Conservation (phyloP, 208 protist species). For the Angomonas deanei region DNA sequence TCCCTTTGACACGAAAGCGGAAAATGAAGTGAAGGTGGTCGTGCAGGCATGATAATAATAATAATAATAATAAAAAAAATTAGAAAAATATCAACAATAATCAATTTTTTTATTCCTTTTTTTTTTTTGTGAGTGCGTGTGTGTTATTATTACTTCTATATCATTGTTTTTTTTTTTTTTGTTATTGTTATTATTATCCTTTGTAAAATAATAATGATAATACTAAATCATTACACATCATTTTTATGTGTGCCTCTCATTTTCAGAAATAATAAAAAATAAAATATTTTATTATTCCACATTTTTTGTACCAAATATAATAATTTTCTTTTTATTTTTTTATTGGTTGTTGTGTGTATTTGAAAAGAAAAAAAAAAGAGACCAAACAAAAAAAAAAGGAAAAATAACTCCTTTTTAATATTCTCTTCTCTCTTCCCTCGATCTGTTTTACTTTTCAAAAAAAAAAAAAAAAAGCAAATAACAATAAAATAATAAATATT, state of each 20-base stretch:
- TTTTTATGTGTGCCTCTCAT: too few relatives aligned
- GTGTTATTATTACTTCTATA: too few relatives aligned
- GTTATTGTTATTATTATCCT: background rate
- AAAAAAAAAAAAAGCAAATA: conserved; percentile 1
- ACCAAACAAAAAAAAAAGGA: too few relatives aligned
- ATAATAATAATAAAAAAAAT: background rate
- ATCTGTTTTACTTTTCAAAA: conserved; percentile 1
- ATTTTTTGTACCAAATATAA: background rate
- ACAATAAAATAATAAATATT: background rate
- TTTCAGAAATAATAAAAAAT: too few relatives aligned
- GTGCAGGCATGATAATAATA: background rate
- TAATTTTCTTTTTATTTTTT: background rate
- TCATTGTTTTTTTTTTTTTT: background rate
- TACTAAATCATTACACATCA: too few relatives aligned
- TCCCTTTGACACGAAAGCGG: conserved; percentile 43
- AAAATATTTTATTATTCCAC: background rate
- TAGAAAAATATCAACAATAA: background rate
- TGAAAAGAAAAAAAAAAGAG: background rate
- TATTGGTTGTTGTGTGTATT: background rate
- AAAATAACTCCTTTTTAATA: background rate
- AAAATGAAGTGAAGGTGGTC: conserved; percentile 50
- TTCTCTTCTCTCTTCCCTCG: background rate
- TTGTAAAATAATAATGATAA: too few relatives aligned
- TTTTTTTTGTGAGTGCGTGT: background rate
- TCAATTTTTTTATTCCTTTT: background rate